These are phyloP conservation scores for Akebia trifoliata DNA, from an alignment of 164 flowering plant species.

Conservation along the genomic window DNA sequence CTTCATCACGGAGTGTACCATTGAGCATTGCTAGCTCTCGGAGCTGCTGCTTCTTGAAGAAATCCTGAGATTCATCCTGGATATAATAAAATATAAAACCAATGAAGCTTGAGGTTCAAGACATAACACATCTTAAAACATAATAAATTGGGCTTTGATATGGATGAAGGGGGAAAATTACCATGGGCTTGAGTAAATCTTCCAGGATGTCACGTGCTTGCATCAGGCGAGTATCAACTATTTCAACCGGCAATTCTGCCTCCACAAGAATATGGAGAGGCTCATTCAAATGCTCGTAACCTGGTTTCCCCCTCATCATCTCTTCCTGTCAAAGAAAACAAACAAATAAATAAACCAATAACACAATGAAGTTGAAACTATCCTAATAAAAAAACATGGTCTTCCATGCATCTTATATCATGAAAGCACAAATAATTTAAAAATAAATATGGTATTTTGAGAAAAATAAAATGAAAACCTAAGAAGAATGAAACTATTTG, in stretches of 20 bases:
- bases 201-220: conserved; percentile 93
- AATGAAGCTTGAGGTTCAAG: background rate
- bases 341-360: background rate
- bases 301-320: conserved; percentile 94
- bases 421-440: background rate
- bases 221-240: conserved; percentile 75
- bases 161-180: conserved; percentile 21
- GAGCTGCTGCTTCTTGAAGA: conserved; percentile 90
- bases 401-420: background rate
- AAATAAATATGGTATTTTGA: no score
- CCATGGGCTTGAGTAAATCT: conserved; percentile 86
- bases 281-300: conserved; percentile 91
- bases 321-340: conserved; percentile 52
- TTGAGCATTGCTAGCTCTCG: conserved; percentile 97
- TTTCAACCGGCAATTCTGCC: conserved; percentile 86
- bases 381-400: no score
- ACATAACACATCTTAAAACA: background rate
- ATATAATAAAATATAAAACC: background rate
- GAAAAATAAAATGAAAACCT: no score
- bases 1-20: conserved; percentile 88
- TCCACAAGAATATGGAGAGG: conserved; percentile 90
- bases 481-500: no score
- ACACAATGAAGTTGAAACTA: no score
- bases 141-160: background rate
- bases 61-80: conserved; percentile 91